phyloP scores from a whole-genome alignment of 2,329 filamentous ascomycete genomes.

The Teratosphaeria nubilosa region DNA sequence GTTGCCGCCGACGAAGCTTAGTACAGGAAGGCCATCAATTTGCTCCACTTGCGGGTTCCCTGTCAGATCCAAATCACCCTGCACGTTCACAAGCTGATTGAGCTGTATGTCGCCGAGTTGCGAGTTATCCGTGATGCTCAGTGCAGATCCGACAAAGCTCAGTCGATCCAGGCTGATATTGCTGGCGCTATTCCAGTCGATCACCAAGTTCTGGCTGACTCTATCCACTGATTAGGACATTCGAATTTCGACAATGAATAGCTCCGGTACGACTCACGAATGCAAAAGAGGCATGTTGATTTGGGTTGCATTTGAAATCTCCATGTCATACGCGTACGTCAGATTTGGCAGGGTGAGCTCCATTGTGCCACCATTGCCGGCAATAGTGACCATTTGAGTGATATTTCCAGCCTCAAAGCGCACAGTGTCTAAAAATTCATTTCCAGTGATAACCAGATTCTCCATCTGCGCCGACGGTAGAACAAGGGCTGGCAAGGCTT shows the following conservation, averaged over 20 bases:
- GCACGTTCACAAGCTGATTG: constrained; percentile 2
- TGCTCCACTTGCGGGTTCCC: not conserved
- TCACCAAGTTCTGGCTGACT: constrained; percentile 1
- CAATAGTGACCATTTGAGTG: constrained; percentile 3
- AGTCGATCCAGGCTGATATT: constrained; percentile 3
- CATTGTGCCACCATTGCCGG: constrained; percentile 2
- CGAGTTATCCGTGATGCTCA: constrained; percentile 1
- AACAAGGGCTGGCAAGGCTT: constrained; percentile 2
- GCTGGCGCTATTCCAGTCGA: not conserved
- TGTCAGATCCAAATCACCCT: not conserved
- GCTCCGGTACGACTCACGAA: not conserved
- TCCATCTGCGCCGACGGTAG: constrained; percentile 4
- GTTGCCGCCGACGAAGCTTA: constrained; percentile 2
- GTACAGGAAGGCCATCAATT: not conserved
- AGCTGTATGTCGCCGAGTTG: not conserved
- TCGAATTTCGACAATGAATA: not conserved
- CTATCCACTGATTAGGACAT: not conserved
- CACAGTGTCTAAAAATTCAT: constrained; percentile 2
- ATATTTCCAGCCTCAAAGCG: constrained; percentile 6
- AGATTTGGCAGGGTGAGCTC: constrained; percentile 4
- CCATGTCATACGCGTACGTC: constrained; percentile 7
- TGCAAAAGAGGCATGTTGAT: constrained; percentile 3
- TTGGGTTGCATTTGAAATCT: constrained; percentile 1
- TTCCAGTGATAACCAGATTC: constrained; percentile 2
- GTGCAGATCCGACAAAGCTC: constrained; percentile 1